These are phyloP conservation scores for Diatrype stigma DNA, from an alignment of 2,329 filamentous ascomycete species.

Conservation along the genomic window DNA sequence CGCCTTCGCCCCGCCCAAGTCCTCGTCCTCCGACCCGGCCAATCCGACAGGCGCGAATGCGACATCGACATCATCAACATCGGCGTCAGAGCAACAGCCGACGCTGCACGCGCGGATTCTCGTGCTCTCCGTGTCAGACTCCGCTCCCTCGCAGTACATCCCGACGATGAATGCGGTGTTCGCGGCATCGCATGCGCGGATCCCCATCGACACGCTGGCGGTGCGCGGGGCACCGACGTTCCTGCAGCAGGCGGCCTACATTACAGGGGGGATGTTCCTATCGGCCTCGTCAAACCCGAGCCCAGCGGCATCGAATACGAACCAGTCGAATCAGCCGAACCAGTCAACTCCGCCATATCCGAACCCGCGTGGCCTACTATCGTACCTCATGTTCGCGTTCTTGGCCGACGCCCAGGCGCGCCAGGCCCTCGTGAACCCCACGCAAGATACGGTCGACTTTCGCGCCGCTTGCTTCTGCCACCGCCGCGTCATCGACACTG, in stretches of 20 bases:
- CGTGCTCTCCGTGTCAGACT: conserved; percentile 81
- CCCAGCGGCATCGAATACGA: too few species aligned
- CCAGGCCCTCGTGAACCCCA: conserved; percentile 68
- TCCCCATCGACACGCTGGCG: conserved; percentile 89
- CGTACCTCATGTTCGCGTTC: conserved; percentile 94
- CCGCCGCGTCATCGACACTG: conserved; percentile 81
- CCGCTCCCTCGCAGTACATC: conserved; percentile 87
- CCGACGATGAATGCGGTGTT: conserved; percentile 99
- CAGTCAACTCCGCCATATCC: too few species aligned
- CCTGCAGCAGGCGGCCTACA: conserved; percentile 78
- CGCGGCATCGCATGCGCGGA: conserved; percentile 80
- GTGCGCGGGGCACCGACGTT: conserved; percentile 84
- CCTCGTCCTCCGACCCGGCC: conserved; percentile 33
- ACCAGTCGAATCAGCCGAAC: too few species aligned
- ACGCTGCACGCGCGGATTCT: conserved; percentile 78
- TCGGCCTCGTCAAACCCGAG: conserved; percentile 46
- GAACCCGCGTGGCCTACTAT: conserved; percentile 71
- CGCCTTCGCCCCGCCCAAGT: conserved; percentile 55
- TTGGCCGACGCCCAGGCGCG: conserved; percentile 59
- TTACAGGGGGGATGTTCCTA: conserved; percentile 56
- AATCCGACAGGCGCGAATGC: conserved; percentile 25
- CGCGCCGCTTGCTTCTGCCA: conserved; percentile 98
- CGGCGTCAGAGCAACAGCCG: conserved; percentile 30
- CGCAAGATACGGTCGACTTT: conserved; percentile 86
- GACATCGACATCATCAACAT: conserved; percentile 23